phyloP scores from a whole-genome alignment of 352 stramenopile genomes.

The Phytophthora cajani region DNA sequence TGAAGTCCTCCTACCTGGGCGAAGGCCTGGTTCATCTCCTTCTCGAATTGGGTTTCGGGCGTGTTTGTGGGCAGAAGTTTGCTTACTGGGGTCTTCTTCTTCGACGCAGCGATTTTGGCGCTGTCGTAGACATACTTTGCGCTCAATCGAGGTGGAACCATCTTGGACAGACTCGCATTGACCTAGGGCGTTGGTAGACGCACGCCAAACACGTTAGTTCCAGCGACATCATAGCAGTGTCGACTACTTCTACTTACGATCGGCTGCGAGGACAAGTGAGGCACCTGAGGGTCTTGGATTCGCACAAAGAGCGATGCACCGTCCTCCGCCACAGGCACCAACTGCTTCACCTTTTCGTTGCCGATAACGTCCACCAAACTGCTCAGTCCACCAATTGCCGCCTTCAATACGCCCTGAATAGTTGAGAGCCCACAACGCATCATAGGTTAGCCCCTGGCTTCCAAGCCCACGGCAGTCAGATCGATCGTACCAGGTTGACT shows the following conservation, averaged over 20 bases:
- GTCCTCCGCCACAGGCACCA: conserved; percentile 40
- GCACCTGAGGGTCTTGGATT: conserved; percentile 68
- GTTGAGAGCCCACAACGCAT: background rate
- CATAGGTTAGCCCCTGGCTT: background rate
- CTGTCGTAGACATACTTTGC: conserved; percentile 63
- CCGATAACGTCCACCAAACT: conserved; percentile 49
- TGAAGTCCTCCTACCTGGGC: conserved; percentile 35
- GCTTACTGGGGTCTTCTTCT: conserved; percentile 72
- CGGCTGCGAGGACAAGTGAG: conserved; percentile 35
- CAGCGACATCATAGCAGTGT: background rate
- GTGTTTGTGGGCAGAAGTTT: conserved; percentile 50
- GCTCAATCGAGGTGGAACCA: conserved; percentile 46
- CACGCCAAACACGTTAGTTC: background rate
- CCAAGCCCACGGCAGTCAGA: background rate
- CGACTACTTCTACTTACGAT: conserved; percentile 43
- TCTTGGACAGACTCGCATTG: conserved; percentile 43
- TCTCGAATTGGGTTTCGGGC: conserved; percentile 67
- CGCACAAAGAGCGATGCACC: conserved; percentile 67
- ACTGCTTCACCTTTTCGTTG: conserved; percentile 53
- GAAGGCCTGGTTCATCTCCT: conserved; percentile 72
- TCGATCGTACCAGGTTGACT: conserved; percentile 60
- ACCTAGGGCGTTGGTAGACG: conserved; percentile 16
- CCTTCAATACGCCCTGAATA: conserved; percentile 46
- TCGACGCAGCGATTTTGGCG: conserved; percentile 46
- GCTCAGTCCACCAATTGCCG: conserved; percentile 23